These are phyloP conservation scores for Saccharomycopsis crataegensis DNA, from an alignment of 1,139 yeast species.

Conservation along the genomic window DNA sequence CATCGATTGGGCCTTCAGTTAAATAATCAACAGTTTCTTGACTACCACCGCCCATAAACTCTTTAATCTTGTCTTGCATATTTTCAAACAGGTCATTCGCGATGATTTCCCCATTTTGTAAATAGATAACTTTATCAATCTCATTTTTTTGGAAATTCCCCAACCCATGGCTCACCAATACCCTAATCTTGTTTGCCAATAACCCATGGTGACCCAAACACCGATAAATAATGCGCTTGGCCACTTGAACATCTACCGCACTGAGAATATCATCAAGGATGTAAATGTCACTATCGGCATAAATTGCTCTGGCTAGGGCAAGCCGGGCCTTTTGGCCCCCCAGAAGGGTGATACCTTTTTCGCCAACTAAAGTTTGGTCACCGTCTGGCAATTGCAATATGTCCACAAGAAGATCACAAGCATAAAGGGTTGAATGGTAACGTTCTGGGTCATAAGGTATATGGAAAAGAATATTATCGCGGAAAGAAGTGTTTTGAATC, in stretches of 20 bases:
- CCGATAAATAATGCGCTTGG: slow-evolving; percentile 51
- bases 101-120: slow-evolving; percentile 1
- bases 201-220: slow-evolving; percentile 55
- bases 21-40: background rate
- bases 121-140: slow-evolving; percentile 46
- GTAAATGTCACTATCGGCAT: slow-evolving; percentile 73
- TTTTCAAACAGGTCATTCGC: background rate
- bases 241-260: slow-evolving; percentile 83
- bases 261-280: slow-evolving; percentile 72
- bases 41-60: background rate
- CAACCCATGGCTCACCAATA: slow-evolving; percentile 60
- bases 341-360: slow-evolving; percentile 79
- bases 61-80: background rate
- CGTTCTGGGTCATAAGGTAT: slow-evolving; percentile 60
- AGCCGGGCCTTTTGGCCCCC: slow-evolving; percentile 92
- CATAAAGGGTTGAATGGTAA: slow-evolving; percentile 59
- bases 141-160: slow-evolving; percentile 62
- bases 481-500: slow-evolving; percentile 69
- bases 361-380: slow-evolving; percentile 80
- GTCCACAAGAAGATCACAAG: slow-evolving; percentile 71
- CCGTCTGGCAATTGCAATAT: slow-evolving; percentile 69
- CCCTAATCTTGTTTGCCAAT: slow-evolving; percentile 56
- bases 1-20: background rate
- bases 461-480: slow-evolving; percentile 75
- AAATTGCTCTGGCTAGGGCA: slow-evolving; percentile 81